A percentile compares a stretch with the other conserved stretches of the same genome.
phyloP scores from a whole-genome alignment of 2,329 filamentous ascomycete genomes.

The Massarina eburnea region DNA sequence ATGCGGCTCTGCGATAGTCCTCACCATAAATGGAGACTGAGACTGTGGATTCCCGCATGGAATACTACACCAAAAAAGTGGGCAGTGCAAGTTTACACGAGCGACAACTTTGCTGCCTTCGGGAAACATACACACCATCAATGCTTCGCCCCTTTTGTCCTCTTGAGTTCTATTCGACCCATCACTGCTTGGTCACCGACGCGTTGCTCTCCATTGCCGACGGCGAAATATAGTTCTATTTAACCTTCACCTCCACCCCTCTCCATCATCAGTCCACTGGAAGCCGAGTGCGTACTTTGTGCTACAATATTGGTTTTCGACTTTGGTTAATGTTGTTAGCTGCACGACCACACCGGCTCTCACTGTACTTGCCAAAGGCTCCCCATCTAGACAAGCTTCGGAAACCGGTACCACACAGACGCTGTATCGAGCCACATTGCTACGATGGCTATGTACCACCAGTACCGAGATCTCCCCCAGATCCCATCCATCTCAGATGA shows the following conservation, averaged over 20 bases:
- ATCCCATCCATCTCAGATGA: constrained; percentile 30
- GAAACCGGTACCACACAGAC: not conserved
- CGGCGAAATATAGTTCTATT: constrained; percentile 2
- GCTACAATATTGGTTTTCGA: not conserved
- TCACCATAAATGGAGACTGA: constrained; percentile 34
- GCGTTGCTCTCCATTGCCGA: constrained; percentile 4
- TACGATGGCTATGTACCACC: constrained; percentile 13
- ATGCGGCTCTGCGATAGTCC: constrained; percentile 40
- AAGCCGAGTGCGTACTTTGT: not conserved
- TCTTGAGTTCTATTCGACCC: constrained; percentile 11
- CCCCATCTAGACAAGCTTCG: not conserved
- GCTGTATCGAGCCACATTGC: not conserved
- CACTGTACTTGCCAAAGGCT: not conserved
- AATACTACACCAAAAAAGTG: constrained; percentile 18
- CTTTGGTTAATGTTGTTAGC: not conserved
- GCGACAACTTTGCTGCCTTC: constrained; percentile 26
- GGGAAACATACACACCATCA: constrained; percentile 8
- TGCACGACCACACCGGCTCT: not conserved
- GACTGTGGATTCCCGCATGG: constrained; percentile 20
- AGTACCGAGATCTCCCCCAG: constrained; percentile 35
- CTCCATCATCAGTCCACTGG: not conserved
- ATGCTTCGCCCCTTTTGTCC: constrained; percentile 33
- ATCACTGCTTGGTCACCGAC: constrained; percentile 11
- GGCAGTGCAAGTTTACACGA: constrained; percentile 33
- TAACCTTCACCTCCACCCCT: not conserved